These are phyloP conservation scores for Carex cristatella DNA, from an alignment of 176 grass and related monocot species.

Conservation along the genomic window DNA sequence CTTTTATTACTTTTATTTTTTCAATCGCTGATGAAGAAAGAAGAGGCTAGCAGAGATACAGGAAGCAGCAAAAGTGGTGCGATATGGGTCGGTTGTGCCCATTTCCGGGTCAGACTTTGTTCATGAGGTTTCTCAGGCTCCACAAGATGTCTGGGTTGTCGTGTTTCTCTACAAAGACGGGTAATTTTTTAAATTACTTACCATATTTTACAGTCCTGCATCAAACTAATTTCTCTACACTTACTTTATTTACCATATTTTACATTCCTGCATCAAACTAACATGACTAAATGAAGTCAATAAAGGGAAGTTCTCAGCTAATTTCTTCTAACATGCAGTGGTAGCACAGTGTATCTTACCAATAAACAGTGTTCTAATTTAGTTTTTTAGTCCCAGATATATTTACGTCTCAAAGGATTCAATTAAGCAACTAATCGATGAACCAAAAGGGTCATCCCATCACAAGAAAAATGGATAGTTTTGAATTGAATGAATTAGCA, in stretches of 20 bases:
- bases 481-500: neutral
- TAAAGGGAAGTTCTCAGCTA: neutral
- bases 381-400: neutral
- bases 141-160: constrained; percentile 82
- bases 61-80: constrained; percentile 52
- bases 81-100: constrained; percentile 51
- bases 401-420: neutral
- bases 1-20: neutral
- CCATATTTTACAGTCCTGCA: neutral
- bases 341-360: neutral
- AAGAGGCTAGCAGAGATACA: constrained; percentile 79
- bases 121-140: constrained; percentile 84
- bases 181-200: constrained; percentile 25
- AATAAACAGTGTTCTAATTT: neutral
- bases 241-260: neutral
- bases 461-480: neutral
- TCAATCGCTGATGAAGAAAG: constrained; percentile 42
- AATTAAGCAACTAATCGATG: neutral
- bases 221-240: neutral
- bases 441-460: neutral
- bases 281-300: neutral
- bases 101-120: constrained; percentile 91
- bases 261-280: neutral
- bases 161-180: constrained; percentile 97
- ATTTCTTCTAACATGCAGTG: neutral